phyloP scores from a whole-genome alignment of 2,329 filamentous ascomycete species.

The Xylariales sp. region DNA sequence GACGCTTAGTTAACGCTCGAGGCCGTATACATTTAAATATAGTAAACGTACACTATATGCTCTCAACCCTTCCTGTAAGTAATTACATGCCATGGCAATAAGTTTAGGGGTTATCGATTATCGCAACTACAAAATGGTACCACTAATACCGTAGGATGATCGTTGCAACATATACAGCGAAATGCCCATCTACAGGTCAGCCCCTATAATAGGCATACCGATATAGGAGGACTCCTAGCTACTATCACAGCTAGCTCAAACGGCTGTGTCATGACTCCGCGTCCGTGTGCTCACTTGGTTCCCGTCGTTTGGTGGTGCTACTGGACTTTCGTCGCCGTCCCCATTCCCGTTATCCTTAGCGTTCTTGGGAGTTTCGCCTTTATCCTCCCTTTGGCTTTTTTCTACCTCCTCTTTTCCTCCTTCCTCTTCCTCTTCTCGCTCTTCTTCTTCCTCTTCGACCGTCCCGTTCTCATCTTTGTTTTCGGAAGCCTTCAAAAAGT shows the following conservation, averaged over 20 bases:
- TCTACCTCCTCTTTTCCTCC: not conserved
- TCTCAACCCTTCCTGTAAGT: not conserved
- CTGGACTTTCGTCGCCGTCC: conserved; percentile 6
- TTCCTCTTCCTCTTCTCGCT: conserved; percentile 44
- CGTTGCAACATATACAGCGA: not conserved
- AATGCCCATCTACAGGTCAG: not conserved
- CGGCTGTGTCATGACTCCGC: conserved; percentile 37
- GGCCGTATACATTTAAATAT: too few species aligned
- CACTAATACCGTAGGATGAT: not conserved
- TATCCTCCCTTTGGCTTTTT: conserved; percentile 30
- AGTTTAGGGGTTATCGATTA: too few species aligned
- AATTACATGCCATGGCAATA: too few species aligned
- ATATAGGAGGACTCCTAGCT: not conserved
- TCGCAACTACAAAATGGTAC: not conserved
- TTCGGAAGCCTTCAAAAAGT: conserved; percentile 29
- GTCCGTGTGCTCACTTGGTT: conserved; percentile 43
- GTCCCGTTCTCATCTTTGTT: conserved; percentile 40
- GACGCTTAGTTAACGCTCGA: not conserved
- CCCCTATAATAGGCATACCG: not conserved
- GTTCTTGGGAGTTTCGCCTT: conserved; percentile 38
- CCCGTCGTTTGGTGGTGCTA: conserved; percentile 35
- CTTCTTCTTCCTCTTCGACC: conserved; percentile 42
- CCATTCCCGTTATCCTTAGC: conserved; percentile 3
- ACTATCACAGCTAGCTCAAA: not conserved
- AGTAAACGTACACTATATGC: not conserved